Evolutionary conservation across 2,329 filamentous ascomycete genomes (phyloP), one percentile per base, ranked within the genome.

Genomic region (Camillea tinctor): DNA sequence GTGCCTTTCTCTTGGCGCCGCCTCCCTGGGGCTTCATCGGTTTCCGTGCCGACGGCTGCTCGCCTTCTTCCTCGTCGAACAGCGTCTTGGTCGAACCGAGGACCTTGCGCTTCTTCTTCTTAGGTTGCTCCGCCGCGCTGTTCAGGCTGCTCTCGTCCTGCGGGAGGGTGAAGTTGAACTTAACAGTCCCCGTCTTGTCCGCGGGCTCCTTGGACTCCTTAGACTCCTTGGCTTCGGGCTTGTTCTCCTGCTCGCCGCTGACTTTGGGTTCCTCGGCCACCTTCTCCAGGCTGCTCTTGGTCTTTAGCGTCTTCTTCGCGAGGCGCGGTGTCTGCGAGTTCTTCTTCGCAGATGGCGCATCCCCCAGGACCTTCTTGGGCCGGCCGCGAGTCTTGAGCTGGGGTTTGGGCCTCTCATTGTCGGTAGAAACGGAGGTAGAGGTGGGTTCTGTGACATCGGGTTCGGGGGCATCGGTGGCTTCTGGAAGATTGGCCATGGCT

Each of bases 51-150:
- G 60, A 64, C 24, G 69, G 70, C 24, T 71, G 76, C 61, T 84
- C 84, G 11, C 74, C 85, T 4, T 80, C 82, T 8, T 90, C 88
- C 8, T 89, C 88, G 60, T 90, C 88, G 67, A 94, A 92, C 5
- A 95, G 72, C 2, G 86, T 90, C 64, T 86, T 85, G 53, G 83
- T 85, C 21, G 82, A 80, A 21, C 88, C 86, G 1, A 91, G 79
- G 4, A 92, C 76, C 75, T 92, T 93, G 63, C 89, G 85, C 79
- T 89, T 93, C 81, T 89, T 92, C 72, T 85, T 88, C 74, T 81
- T 84, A 6, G 74, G 77, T 65, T 82, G 61, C n/a, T 68, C 76
- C 64, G 81, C 60, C 24, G 72, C 68, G 4, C 77, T 26, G 66
- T 68, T 64, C 9, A 56, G 50, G 59, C 61, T 60, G 53, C 65